Evolutionary conservation across 805 yeast species (phyloP), one percentile per base, ranked within the genome.

Genomic region (Starmerella powellii): DNA sequence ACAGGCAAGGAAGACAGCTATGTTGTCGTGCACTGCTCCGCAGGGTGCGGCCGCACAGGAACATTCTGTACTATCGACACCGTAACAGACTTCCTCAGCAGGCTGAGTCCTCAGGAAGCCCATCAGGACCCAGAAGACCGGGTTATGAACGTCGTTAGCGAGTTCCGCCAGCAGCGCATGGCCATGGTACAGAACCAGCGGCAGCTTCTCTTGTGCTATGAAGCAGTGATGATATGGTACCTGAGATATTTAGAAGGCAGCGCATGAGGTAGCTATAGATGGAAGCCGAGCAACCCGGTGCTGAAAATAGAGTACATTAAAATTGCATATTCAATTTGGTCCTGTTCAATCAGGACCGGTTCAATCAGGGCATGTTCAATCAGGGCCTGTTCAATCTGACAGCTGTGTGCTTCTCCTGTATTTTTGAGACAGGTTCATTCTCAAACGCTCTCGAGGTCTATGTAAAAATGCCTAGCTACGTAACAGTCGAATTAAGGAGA

Each of bases 31-130:
- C 97, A 88, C 63, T 88, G 98, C 60, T 80, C 94, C 12, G 97
- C 97, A 2, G 98, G 98, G 0, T 88, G 95, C 61, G 98, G 98
- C 8, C 70, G 98, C 45, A 88, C 97, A 0, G 98, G 98, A 2
- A 82, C 95, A 2, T 79, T 82, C 57, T 80, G 66, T 52, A 45
- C 69, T 31, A 51, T 63, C 50, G 59, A 67, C 54, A 49, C 60
- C 34, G 52, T 61, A 11, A 60, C 70, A 11, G 72, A 70, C 48
- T 60, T 66, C 26, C 62, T 72, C 63, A 53, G 37, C n/a, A 34
- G 44, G 33, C 11, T 36, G n/a, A 23, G 26, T 8, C 32, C 32
- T 27, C 38, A 32, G 2, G 42, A 41, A 8, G 41, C 37, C 6
- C 45, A 21, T 1, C 8, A 31, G 5, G 31, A 40, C 21, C 38